Evolutionary conservation across 352 stramenopile species (phyloP), one percentile per base, ranked within the genome.

Genomic region (Globisporangium perplexum): DNA sequence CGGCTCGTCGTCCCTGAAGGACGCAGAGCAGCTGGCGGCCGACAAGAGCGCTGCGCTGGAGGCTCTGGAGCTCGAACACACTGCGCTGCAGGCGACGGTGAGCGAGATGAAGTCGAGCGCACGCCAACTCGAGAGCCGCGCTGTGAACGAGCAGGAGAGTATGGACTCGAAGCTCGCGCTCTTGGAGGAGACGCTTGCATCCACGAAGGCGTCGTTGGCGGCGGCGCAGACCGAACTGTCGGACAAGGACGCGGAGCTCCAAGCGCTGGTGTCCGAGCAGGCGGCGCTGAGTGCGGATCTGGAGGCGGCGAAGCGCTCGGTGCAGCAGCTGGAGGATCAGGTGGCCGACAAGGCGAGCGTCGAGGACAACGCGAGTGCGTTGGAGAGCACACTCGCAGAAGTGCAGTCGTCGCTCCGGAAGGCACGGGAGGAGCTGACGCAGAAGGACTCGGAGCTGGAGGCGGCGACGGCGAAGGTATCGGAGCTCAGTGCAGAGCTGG

Each of bases 361-460:
- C 33, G 33, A 39, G 5, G 33, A 18, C 11, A 39, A 18, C 33
- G 33, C 33, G 33, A 39, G 33, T 18, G 33, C 33, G 11, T 6
- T 39, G 31, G 42, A 51, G 23, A 22, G 14, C 15, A 50, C 24
- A 7, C 45, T 50, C 45, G 26, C 28, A 20, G 43, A 23, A 30
- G 22, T 17, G 23, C 43, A 31, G 20, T 0, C 43, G 7, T 24
- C 46, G 28, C 26, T 41, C 8, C 26, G 7, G 4, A 5, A 53
- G 14, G 24, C 50, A 4, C 26, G 51, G 2, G 38, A 56, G 26
- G 50, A 57, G 24, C 15, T 68, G 23, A 43, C 31, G 33, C 17
- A 54, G 15, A 46, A 55, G 15, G 28, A 53, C 31, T 8, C 43
- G 22, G 50, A 23, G 7, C 22, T 60, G 7, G 50, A 57, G 24